Base-by-base conservation (phyloP, 306 rosid species). In the Cajanus cajan region DNA sequence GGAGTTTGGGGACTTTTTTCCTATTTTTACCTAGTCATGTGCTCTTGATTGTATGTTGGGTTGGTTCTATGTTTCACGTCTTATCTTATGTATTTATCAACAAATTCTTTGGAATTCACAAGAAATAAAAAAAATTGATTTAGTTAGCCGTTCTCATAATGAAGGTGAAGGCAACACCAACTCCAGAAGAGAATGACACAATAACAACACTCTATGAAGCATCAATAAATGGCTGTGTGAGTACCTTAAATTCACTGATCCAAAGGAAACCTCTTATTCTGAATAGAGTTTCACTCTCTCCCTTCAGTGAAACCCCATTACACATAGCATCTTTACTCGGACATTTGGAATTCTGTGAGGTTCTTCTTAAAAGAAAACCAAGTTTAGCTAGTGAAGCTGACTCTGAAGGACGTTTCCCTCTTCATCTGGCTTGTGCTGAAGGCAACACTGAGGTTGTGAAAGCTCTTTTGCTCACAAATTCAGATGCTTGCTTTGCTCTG, bases 351-450 rank as follows among this genome's bases (percentile, higher is more conserved):
- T 66, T 45, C 45, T 61, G 73, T 25, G 10, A 61, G 1, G 4
- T 41, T 48, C 78, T 79, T 71, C 66, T 79, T 0, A 4, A 0
- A 2, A 47, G 6, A 24, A 79, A 79, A 11, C 78, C 73, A 0
- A 36, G 64, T 48, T 50, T 79, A 2, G 78, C 18, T 0, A 7
- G 0, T 21, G 78, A 71, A n/a, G 73, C 4, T 22, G 52, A 79
- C 72, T 59, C 73, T 4, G 51, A 61, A 45, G 73, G 83, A 61
- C 73, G 78, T 15, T 13, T 24, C 52, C 54, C 83, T 50, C 73
- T 79, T 62, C 78, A 79, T 28, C 62, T 71, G 3, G 83, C 83
- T 3, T 34, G 43, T 7, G 83, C 78, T 18, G 77, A 71, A 45
- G 78, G 78, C 0, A 66, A 79, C 57, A 62, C 36, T 22, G 55